Conservation (phyloP, 495 filamentous ascomycete genomes). For the Trypethelium eluteriae region DNA sequence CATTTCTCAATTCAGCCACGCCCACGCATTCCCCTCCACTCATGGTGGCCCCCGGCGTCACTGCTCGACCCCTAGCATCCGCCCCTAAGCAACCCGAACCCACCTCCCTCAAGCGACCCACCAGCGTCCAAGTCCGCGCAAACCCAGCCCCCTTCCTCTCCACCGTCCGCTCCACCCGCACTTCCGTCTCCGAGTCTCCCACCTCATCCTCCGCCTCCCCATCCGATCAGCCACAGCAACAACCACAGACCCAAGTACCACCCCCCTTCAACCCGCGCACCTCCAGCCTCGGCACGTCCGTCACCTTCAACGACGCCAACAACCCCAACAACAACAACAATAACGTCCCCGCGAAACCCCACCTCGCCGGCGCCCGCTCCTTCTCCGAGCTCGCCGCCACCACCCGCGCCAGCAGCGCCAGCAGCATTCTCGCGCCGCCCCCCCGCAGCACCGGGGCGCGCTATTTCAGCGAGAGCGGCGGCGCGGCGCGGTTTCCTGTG, state of each 20-base stretch:
- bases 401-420: not conserved
- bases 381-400: constrained; percentile 2
- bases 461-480: constrained; percentile 1
- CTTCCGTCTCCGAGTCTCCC: constrained; percentile 20
- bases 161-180: constrained; percentile 11
- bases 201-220: constrained; percentile 1
- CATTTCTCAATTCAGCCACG: constrained; percentile 15
- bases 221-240: no score
- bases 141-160: constrained; percentile 32
- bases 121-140: constrained; percentile 32
- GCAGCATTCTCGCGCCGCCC: not conserved
- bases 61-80: not conserved
- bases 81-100: constrained; percentile 14
- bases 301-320: not conserved
- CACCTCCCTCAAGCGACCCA: constrained; percentile 27
- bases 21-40: constrained; percentile 11
- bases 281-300: constrained; percentile 8
- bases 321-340: not conserved
- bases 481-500: not conserved
- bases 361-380: not conserved
- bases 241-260: constrained; percentile 13
- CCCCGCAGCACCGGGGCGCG: constrained; percentile 2
- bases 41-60: not conserved
- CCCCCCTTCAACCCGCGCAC: not conserved
- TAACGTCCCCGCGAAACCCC: not conserved